Conservation (phyloP, 805 yeast species). For the Cyberlindnera maritima region DNA sequence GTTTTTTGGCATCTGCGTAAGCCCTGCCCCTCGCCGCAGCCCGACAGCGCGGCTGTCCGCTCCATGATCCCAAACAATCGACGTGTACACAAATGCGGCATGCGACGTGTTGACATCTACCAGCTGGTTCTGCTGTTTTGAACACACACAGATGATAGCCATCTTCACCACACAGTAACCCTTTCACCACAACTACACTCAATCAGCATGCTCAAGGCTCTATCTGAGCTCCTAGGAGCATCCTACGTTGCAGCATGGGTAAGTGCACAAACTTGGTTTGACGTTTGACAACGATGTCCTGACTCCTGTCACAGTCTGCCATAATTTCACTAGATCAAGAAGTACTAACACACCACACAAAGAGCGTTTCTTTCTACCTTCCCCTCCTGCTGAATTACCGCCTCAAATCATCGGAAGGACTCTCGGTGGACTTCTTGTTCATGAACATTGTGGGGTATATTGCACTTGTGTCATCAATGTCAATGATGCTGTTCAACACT, state of each 20-base stretch:
- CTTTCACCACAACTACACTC: not conserved
- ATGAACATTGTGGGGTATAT: slow-evolving; percentile 47
- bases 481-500: slow-evolving; percentile 38
- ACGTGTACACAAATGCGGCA: not conserved
- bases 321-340: no score
- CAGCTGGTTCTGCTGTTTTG: no score
- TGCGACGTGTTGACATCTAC: no score
- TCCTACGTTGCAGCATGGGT: slow-evolving; percentile 40
- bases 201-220: slow-evolving; percentile 1
- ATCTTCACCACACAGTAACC: not conserved
- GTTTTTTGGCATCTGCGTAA: no score
- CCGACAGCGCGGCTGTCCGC: no score
- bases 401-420: slow-evolving; percentile 43
- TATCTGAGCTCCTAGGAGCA: slow-evolving; percentile 32
- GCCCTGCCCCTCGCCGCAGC: no score
- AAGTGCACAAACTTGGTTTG: slow-evolving; percentile 6
- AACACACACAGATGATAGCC: not conserved
- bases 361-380: slow-evolving; percentile 52
- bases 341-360: not conserved
- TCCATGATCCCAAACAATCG: not conserved
- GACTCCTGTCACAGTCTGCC: not conserved
- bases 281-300: not conserved
- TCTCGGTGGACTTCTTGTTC: slow-evolving; percentile 46
- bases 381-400: slow-evolving; percentile 40
- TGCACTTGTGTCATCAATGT: slow-evolving; percentile 40